phyloP scores from a whole-genome alignment of 2,329 filamentous ascomycete species.

The Nemania diffusa region DNA sequence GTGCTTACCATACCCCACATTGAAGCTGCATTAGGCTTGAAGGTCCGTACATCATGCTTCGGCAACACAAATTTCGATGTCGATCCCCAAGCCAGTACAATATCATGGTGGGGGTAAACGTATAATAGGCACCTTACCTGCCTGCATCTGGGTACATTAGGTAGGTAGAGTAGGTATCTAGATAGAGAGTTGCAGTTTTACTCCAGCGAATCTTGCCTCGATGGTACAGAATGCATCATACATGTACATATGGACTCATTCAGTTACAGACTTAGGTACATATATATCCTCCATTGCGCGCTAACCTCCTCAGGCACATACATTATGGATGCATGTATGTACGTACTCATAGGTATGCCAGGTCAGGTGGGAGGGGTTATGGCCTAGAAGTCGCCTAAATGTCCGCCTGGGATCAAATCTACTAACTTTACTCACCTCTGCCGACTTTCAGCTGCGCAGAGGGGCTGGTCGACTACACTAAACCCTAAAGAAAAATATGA shows the following conservation, averaged over 20 bases:
- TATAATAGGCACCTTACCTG: neutral
- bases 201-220: no score
- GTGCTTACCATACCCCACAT: constrained; percentile 1
- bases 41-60: constrained; percentile 28
- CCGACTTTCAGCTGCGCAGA: constrained; percentile 2
- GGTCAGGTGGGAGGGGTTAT: neutral
- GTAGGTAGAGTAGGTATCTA: neutral
- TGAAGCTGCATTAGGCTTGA: neutral
- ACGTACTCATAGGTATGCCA: neutral
- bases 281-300: neutral
- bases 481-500: constrained; percentile 15
- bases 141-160: neutral
- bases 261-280: neutral
- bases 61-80: constrained; percentile 15
- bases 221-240: neutral
- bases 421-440: constrained; percentile 1
- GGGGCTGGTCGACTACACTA: neutral
- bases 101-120: constrained; percentile 4
- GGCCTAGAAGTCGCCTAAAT: neutral
- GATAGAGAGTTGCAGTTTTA: neutral
- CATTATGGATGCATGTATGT: neutral
- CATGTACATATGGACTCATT: neutral
- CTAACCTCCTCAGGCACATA: no score
- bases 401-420: neutral
- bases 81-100: constrained; percentile 11